Evolutionary conservation across 1,284 basidiomycete genomes (phyloP), one percentile per base, ranked within the genome.

Genomic region (Austropuccinia psidii): DNA sequence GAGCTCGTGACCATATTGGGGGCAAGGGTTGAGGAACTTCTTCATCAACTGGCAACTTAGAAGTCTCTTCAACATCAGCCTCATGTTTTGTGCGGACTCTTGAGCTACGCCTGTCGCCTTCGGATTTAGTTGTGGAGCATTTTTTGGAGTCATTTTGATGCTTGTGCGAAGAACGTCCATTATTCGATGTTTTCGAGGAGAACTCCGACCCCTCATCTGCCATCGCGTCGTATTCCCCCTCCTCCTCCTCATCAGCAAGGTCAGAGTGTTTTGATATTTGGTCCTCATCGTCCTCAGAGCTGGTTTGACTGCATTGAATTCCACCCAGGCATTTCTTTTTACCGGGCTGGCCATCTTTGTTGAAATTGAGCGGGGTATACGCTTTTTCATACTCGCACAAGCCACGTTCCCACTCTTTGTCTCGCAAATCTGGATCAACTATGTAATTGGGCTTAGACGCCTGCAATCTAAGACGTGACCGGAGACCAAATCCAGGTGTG

Each of bases 1-100:
- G 49, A 24, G 69, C 57, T 29, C 69, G 69, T 27, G 69, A 72
- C 69, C 69, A 72, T 43, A 58, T 60, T 43, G 69, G 54, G n/a
- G 57, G 19, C 21, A 24, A 13, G 7, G 47, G 69, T 43, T 62
- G 55, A 31, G 69, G 35, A 50, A 50, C 69, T 72, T 72, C 69
- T 15, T 50, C 55, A n/a, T 33, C 29, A 37, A 61, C 43, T 21
- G 35, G 3, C 37, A 49, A 49, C 33, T 66, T 66, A 21, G 35
- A 37, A 37, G 64, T 61, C 43, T 73, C 70, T 29, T 73, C 70
- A 21, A 27, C 35, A 35, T 73, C 61, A 41, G 37, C 41, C 31
- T 65, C 50, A 15, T 39, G 27, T 49, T 65, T 73, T 31, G 58
- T 64, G 19, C 60, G 58, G 5, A 64, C 70, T 37, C 61, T 61